A percentile compares a stretch with the other conserved stretches of the same genome.
These are phyloP conservation scores for Grifola frondosa DNA, from an alignment of 1,284 basidiomycete species.

Conservation along the genomic window DNA sequence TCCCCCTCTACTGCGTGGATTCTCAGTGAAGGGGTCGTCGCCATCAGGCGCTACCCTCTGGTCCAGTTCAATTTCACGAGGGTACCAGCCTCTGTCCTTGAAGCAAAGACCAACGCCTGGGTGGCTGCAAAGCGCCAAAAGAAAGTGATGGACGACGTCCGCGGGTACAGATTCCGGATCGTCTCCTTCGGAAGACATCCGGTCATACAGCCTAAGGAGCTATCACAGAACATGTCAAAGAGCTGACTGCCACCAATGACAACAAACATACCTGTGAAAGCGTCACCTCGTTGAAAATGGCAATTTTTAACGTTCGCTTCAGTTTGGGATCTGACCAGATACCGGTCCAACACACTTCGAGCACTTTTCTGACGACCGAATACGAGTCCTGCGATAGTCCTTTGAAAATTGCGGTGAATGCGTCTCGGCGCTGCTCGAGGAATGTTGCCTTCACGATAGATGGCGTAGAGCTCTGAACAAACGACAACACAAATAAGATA, in stretches of 20 bases:
- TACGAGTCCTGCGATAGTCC: slow-evolving; percentile 65
- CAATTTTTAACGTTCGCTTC: slow-evolving; percentile 66
- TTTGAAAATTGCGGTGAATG: slow-evolving; percentile 66
- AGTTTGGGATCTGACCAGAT: slow-evolving; percentile 72
- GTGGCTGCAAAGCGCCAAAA: slow-evolving; percentile 83
- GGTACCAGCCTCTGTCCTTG: slow-evolving; percentile 89
- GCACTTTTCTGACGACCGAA: slow-evolving; percentile 50
- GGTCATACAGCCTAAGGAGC: slow-evolving; percentile 72
- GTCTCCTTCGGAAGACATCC: slow-evolving; percentile 48
- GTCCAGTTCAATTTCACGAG: slow-evolving; percentile 50
- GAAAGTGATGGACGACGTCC: slow-evolving; percentile 84
- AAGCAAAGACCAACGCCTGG: slow-evolving; percentile 89
- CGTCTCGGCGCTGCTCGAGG: slow-evolving; percentile 64
- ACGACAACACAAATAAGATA: slow-evolving; percentile 67
- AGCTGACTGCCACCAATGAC: neutral
- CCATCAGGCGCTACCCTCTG: slow-evolving; percentile 24
- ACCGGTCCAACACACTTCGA: slow-evolving; percentile 68
- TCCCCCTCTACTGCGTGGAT: too few species aligned
- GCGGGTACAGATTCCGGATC: slow-evolving; percentile 64
- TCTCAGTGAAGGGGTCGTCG: slow-evolving; percentile 38
- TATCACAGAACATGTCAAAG: slow-evolving; percentile 27
- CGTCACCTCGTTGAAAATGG: slow-evolving; percentile 62
- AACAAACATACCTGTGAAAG: slow-evolving; percentile 53
- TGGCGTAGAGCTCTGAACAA: slow-evolving; percentile 49
- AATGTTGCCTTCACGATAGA: slow-evolving; percentile 58